Percentiles rank a stretch among this genome's conserved stretches.
Evolutionary conservation across 2,329 filamentous ascomycete species (phyloP).

Genomic region (Nannizziopsis barbatae): DNA sequence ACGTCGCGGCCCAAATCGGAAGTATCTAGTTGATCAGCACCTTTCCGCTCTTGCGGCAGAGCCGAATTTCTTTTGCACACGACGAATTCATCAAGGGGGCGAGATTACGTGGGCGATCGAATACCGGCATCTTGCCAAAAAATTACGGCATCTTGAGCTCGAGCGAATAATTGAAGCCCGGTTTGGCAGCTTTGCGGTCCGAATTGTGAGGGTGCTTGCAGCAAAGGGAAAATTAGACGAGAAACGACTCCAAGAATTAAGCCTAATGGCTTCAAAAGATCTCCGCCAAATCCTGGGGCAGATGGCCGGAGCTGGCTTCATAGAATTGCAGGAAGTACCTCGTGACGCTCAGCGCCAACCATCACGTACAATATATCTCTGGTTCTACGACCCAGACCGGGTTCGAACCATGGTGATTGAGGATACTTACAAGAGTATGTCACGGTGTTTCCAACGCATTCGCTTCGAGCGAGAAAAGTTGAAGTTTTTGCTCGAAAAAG

Average conservation of each 20-base stretch:
- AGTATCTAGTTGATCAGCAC: conserved; percentile 30
- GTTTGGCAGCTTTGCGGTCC: conserved; percentile 64
- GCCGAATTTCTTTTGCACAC: conserved; percentile 29
- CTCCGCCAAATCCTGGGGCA: conserved; percentile 73
- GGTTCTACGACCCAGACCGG: conserved; percentile 74
- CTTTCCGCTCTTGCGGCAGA: conserved; percentile 41
- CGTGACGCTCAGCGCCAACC: conserved; percentile 73
- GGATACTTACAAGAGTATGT: conserved; percentile 80
- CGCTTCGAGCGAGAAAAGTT: conserved; percentile 62
- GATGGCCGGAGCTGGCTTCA: conserved; percentile 74
- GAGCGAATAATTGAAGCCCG: conserved; percentile 69
- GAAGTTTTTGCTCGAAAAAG: conserved; percentile 63
- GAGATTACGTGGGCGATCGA: conserved; percentile 73
- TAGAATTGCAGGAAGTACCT: conserved; percentile 89
- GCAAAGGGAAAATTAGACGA: conserved; percentile 92
- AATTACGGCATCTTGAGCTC: conserved; percentile 64
- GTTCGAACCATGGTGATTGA: conserved; percentile 61
- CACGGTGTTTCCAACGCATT: conserved; percentile 69
- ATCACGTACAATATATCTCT: conserved; percentile 77
- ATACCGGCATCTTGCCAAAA: conserved; percentile 59
- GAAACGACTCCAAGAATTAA: conserved; percentile 68
- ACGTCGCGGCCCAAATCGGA: conserved; percentile 17
- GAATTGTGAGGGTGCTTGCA: conserved; percentile 73
- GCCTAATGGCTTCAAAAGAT: conserved; percentile 73
- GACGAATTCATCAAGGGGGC: conserved; percentile 34